Evolutionary conservation across 2,329 filamentous ascomycete genomes (phyloP), one percentile per base, ranked within the genome.

Genomic region (Aspergillus ruber): DNA sequence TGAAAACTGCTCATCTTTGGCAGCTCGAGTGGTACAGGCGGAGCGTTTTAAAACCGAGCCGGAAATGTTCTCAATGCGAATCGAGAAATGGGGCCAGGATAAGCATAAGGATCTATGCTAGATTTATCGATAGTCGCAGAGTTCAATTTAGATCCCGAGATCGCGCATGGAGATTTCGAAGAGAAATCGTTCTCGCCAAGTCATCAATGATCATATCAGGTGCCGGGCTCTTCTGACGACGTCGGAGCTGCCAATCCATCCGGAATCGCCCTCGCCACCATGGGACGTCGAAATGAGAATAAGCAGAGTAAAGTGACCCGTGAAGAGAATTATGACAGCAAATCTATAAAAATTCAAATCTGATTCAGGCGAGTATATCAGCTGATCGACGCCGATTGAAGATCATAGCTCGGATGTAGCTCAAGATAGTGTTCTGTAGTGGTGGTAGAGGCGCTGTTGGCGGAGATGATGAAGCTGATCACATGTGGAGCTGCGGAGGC

Each of bases 1-100:
- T 70, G 69, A 45, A 73, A 68, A 1, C 68, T 65, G 56, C 65
- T 70, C 69, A 72, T 72, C 15, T 49, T 59, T 25, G 17, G 45
- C 36, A 17, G 12, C 51, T 17, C 40, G 27, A 21, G 10, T 32
- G 41, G 35, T 27, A 25, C 10, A 46, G 29, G 38, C 39, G 43
- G 39, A 51, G 44, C 47, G 49, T 46, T 48, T 42, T 29, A 43
- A 46, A 39, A 39, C 36, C 44, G 49, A 33, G 47, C 48, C 44
- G 38, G n/a, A 40, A 47, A 53, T 47, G 43, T 55, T 53, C 57
- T 35, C n/a, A 35, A 36, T 36, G 33, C 6, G 33, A 36, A 36
- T 36, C 13, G 33, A 36, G 33, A 36, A 39, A 21, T 12, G 8
- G 36, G 10, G 4, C 17, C 15, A 39, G 36, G 10, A 4, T 18